A percentile compares a stretch with the other conserved stretches of the same genome.
Conservation (phyloP, 1,139 yeast species). For the Geotrichum reessii region DNA sequence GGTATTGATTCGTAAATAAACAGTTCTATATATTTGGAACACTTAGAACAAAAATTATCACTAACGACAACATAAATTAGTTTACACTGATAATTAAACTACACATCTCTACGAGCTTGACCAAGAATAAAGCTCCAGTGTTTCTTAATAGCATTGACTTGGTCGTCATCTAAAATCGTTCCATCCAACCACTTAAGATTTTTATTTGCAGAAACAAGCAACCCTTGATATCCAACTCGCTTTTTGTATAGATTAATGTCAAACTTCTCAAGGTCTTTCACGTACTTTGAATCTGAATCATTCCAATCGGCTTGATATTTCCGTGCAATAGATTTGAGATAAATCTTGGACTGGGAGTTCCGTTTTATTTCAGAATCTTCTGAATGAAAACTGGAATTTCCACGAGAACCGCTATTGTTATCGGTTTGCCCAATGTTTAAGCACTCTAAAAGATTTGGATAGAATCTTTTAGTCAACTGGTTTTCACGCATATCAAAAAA, state of each 20-base stretch:
- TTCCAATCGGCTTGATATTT: constrained; percentile 1
- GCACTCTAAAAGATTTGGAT: constrained; percentile 24
- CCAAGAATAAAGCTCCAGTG: not conserved
- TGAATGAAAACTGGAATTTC: not conserved
- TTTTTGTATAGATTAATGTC: not conserved
- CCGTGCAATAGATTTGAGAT: not conserved
- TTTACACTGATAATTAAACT: not conserved
- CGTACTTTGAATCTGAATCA: not conserved
- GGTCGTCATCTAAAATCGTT: constrained; percentile 1
- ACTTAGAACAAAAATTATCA: not conserved
- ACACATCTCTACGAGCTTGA: not conserved
- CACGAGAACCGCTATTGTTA: constrained; percentile 1
- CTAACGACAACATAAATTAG: not conserved
- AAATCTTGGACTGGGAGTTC: not conserved
- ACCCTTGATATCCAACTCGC: constrained; percentile 11
- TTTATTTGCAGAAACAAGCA: constrained; percentile 6
- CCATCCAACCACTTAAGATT: constrained; percentile 14
- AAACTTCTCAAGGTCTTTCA: not conserved
- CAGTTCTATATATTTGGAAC: too few species aligned
- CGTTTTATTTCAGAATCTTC: not conserved
- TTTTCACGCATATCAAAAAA: constrained; percentile 33
- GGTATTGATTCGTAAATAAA: too few species aligned
- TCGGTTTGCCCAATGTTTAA: not conserved
- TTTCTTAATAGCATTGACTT: not conserved
- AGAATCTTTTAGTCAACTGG: constrained; percentile 30